A percentile compares a stretch with the other conserved stretches of the same genome.
phyloP scores from a whole-genome alignment of 1,284 basidiomycete species.

The Ceratobasidium sp. region DNA sequence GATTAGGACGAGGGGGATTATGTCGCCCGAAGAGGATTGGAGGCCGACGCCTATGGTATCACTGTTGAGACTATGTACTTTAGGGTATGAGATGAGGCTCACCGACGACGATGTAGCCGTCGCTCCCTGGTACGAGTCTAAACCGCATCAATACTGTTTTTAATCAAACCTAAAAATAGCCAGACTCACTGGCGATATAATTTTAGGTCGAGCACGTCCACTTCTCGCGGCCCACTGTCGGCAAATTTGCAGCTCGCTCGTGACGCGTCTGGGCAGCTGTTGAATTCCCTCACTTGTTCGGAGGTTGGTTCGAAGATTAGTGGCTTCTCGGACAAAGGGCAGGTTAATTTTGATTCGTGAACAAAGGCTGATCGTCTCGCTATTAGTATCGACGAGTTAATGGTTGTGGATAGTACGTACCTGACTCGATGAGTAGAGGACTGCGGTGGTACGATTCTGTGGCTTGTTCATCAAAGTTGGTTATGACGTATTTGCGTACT shows the following conservation, averaged over 20 bases:
- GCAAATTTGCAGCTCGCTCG: constrained; percentile 26
- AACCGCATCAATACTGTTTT: background rate
- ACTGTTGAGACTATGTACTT: background rate
- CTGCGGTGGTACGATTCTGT: background rate
- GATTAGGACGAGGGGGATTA: constrained; percentile 9
- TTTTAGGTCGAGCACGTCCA: constrained; percentile 1
- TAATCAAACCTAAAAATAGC: background rate
- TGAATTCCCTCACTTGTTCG: constrained; percentile 1
- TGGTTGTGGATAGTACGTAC: background rate
- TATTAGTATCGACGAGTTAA: background rate
- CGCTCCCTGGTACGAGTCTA: constrained; percentile 26
- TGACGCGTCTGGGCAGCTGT: constrained; percentile 11
- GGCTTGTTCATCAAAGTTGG: background rate
- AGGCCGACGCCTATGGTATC: constrained; percentile 11
- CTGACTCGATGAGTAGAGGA: background rate
- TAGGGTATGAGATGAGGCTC: background rate
- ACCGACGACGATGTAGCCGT: constrained; percentile 27
- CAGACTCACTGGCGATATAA: constrained; percentile 21
- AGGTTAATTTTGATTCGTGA: background rate
- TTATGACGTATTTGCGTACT: background rate
- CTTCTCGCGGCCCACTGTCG: background rate
- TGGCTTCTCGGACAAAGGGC: background rate
- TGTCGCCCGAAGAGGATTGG: background rate
- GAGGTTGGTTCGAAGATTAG: background rate
- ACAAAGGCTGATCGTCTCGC: background rate